Percentiles rank a stretch among this genome's conserved stretches.
These are phyloP conservation scores for Solioccasus polychromus DNA, from an alignment of 768 basidiomycete genomes.

Conservation along the genomic window DNA sequence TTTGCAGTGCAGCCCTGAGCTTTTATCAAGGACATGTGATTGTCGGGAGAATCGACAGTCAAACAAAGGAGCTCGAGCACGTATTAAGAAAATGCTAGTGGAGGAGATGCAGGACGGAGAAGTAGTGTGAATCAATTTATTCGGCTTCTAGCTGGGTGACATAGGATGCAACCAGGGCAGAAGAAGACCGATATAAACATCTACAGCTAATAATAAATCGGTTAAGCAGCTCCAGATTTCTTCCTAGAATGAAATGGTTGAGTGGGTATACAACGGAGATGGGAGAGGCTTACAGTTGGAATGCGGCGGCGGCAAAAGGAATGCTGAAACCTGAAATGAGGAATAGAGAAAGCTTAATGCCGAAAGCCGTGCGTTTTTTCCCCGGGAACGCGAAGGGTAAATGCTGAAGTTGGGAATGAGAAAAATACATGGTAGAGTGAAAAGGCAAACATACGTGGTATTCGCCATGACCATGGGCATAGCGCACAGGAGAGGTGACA, in stretches of 20 bases:
- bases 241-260: constrained; percentile 34
- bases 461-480: constrained; percentile 45
- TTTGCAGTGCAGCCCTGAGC: constrained; percentile 59
- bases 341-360: constrained; percentile 30
- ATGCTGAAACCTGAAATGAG: constrained; percentile 60
- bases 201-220: too few species aligned
- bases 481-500: constrained; percentile 34
- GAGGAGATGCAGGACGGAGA: constrained; percentile 23
- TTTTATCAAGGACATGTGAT: constrained; percentile 64
- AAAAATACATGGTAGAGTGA: constrained; percentile 2
- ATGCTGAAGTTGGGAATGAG: constrained; percentile 37
- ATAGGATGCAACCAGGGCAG: background rate
- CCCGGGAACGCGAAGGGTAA: constrained; percentile 55
- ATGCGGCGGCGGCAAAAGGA: constrained; percentile 59
- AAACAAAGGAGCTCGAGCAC: constrained; percentile 39
- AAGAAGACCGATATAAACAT: background rate
- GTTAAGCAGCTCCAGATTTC: constrained; percentile 33
- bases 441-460: constrained; percentile 46
- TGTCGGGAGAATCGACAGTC: constrained; percentile 45
- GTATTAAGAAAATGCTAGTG: constrained; percentile 29
- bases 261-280: background rate
- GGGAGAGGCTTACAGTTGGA: constrained; percentile 56
- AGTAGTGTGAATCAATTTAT: constrained; percentile 7
- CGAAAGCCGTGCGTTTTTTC: constrained; percentile 47
- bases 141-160: background rate